These are phyloP conservation scores for Aspergillus leporis DNA, from an alignment of 495 filamentous ascomycete genomes.

Conservation along the genomic window DNA sequence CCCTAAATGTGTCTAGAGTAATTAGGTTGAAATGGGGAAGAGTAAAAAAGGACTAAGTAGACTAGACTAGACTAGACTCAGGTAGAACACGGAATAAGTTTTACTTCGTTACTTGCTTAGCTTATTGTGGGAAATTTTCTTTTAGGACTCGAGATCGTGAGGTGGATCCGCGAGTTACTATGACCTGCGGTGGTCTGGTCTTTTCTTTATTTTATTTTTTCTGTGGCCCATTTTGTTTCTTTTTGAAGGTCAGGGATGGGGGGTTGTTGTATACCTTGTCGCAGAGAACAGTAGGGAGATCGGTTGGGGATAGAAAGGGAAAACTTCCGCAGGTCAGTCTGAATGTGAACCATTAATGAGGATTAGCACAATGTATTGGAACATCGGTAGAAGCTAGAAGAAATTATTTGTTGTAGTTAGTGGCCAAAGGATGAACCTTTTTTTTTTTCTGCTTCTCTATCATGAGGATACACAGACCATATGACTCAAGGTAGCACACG, in stretches of 20 bases:
- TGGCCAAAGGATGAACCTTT: neutral
- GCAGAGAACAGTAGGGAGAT: neutral
- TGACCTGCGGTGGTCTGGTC: neutral
- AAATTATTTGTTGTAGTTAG: neutral
- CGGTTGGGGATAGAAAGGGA: too few relatives aligned
- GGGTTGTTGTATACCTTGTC: neutral
- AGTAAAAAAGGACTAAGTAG: neutral
- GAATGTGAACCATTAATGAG: neutral
- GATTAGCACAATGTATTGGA: neutral
- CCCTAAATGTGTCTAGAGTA: neutral
- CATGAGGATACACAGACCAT: neutral
- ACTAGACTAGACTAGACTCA: neutral
- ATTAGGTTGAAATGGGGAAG: neutral
- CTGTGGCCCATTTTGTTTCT: neutral
- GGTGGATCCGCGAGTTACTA: neutral
- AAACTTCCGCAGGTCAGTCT: too few relatives aligned
- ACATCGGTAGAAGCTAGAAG: neutral
- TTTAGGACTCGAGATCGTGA: slow-evolving; percentile 6
- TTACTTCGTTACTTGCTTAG: neutral
- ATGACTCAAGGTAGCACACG: slow-evolving; percentile 4
- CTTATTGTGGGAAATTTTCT: neutral
- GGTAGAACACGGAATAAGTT: neutral
- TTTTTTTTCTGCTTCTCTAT: neutral
- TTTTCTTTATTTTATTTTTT: slow-evolving; percentile 3
- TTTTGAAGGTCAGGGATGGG: neutral